Conservation (phyloP, 768 basidiomycete species). For the Leccinum boreale region DNA sequence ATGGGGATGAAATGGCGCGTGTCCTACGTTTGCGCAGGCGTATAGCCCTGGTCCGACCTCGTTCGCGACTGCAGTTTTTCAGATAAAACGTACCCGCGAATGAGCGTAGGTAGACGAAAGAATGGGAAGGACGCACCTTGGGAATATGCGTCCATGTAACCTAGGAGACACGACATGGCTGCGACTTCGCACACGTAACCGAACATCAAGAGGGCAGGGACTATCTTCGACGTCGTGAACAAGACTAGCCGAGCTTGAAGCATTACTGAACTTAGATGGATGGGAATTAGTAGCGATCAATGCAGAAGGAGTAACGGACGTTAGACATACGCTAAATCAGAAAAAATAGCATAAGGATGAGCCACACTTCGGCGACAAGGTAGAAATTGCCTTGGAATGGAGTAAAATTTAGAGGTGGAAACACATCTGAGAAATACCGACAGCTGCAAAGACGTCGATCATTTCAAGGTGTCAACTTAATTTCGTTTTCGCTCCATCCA, state of each 20-base stretch:
- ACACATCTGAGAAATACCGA: neutral
- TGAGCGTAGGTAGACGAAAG: neutral
- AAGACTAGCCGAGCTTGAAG: slow-evolving; percentile 12
- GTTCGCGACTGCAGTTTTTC: slow-evolving; percentile 4
- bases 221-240: slow-evolving; percentile 4
- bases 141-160: neutral
- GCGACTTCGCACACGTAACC: slow-evolving; percentile 12
- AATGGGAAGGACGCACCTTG: neutral
- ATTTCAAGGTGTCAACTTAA: neutral
- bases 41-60: slow-evolving; percentile 1
- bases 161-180: neutral
- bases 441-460: neutral
- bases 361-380: slow-evolving; percentile 6
- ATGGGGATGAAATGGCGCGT: neutral
- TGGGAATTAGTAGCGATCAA: neutral
- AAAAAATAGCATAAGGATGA: neutral
- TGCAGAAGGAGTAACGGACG: neutral
- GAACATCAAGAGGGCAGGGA: slow-evolving; percentile 5
- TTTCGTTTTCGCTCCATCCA: neutral
- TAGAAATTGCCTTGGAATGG: slow-evolving; percentile 2
- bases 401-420: neutral
- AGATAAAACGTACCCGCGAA: neutral
- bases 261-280: slow-evolving; percentile 6
- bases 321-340: slow-evolving; percentile 6
- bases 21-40: neutral